phyloP scores from a whole-genome alignment of 2,329 filamentous ascomycete genomes.

The Fusarium miscanthi region DNA sequence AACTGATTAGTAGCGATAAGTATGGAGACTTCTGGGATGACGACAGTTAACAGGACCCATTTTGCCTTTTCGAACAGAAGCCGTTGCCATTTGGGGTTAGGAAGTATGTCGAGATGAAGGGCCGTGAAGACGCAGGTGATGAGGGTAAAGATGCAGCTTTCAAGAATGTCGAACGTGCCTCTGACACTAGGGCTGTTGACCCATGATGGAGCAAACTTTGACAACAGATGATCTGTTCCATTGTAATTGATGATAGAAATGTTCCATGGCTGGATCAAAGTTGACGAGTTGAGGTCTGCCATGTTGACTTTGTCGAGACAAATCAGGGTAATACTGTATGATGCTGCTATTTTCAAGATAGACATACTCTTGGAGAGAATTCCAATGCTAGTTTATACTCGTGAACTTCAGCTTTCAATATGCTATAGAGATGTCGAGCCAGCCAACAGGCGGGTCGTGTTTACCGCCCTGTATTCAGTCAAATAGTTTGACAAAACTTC shows the following conservation, averaged over 20 bases:
- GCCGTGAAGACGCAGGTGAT: slow-evolving; percentile 2
- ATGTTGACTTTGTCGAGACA: not conserved
- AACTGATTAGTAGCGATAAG: not conserved
- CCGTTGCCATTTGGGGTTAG: not conserved
- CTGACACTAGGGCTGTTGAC: not conserved
- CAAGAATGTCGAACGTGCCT: not conserved
- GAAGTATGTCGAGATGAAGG: not conserved
- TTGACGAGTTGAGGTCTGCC: not conserved
- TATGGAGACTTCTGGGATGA: not conserved
- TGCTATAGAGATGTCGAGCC: no score
- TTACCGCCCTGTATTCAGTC: not conserved
- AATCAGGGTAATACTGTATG: rapidly evolving
- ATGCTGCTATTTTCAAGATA: rapidly evolving
- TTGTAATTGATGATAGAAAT: not conserved
- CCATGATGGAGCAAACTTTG: not conserved
- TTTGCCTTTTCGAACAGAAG: not conserved
- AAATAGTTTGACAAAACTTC: not conserved
- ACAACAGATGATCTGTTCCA: not conserved
- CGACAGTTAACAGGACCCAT: not conserved
- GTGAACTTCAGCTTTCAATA: rapidly evolving
- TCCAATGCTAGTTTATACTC: not conserved
- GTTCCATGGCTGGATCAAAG: not conserved
- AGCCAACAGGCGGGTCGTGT: not conserved
- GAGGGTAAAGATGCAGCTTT: slow-evolving; percentile 9
- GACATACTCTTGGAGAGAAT: rapidly evolving